phyloP scores from a whole-genome alignment of 306 rosid genomes.

The Boehmeria nivea region DNA sequence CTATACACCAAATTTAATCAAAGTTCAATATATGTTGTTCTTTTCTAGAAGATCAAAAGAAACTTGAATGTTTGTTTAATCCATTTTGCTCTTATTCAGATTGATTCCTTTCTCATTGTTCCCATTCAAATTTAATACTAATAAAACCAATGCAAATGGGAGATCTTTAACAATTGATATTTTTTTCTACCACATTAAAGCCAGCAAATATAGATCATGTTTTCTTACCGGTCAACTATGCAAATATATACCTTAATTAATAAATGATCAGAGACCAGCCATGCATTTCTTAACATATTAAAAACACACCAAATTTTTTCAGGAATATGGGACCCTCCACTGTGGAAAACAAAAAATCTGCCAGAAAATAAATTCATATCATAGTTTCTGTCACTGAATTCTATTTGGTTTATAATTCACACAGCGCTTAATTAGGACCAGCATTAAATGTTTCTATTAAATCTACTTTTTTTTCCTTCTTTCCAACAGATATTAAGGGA shows the following conservation, averaged over 20 bases:
- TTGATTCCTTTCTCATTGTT: neutral
- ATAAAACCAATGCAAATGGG: neutral
- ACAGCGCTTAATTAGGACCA: neutral
- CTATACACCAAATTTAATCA: neutral
- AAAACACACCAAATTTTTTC: neutral
- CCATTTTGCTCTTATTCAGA: neutral
- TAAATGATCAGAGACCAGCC: conserved; percentile 1
- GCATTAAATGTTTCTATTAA: neutral
- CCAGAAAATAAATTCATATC: neutral
- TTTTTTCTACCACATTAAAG: neutral
- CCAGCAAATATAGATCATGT: neutral
- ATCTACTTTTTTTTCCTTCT: no score
- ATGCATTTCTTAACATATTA: neutral
- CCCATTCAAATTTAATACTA: neutral
- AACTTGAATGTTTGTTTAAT: neutral
- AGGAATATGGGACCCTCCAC: conserved; percentile 4
- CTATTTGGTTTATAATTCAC: neutral
- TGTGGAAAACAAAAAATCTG: neutral
- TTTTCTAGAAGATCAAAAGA: neutral
- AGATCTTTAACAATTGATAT: neutral
- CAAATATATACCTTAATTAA: neutral
- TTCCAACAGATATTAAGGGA: neutral
- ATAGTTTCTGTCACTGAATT: conserved; percentile 7
- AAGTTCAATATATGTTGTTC: neutral
- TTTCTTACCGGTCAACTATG: neutral